Evolutionary conservation across 202 grass and related monocot genomes (phyloP), one percentile per base, ranked within the genome.

Genomic region (Panicum virgatum): DNA sequence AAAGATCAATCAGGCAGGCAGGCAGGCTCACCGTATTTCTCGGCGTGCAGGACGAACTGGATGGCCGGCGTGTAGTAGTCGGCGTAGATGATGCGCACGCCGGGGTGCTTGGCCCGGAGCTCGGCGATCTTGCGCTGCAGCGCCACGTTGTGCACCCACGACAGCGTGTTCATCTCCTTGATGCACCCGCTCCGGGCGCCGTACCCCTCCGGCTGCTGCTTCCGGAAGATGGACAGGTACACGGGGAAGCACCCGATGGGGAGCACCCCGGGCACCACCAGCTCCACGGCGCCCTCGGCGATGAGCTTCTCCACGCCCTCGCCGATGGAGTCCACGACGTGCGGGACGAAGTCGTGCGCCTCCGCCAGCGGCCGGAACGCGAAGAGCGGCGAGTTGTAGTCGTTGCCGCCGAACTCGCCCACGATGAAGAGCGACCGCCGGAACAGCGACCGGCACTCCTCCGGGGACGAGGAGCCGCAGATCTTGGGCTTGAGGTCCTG

Each of bases 351-450:
- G 4, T 81, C 47, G 75, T 92, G 72, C 53, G 66, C 90, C 74
- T 95, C 93, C 14, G 57, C 7, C 23, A 92, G 37, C 2, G 85
- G 85, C 0, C 72, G 69, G 50, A 88, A 86, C 44, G 87, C 85
- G 75, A 92, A 92, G 16, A 95, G 83, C 47, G 93, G 85, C 4
- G 88, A 85, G 90, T 90, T 90, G 83, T 95, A 92, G 79, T 95
- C 93, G 72, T 95, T 95, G 1, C 93, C 93, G 62, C 92, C 92
- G 72, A 94, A 88, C 82, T 90, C 92, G 38, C 92, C 92, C 4
- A 94, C 82, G 56, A 92, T 72, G 85, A 94, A 94, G 32, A 94
- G 87, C 9, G 92, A 94, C 47, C 72, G 88, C 23, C 86, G 65
- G 79, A 94, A 86, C 59, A 92, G 68, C 7, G 77, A 77, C 6